phyloP scores from a whole-genome alignment of 768 basidiomycete genomes.

The Boletellus emodensis region DNA sequence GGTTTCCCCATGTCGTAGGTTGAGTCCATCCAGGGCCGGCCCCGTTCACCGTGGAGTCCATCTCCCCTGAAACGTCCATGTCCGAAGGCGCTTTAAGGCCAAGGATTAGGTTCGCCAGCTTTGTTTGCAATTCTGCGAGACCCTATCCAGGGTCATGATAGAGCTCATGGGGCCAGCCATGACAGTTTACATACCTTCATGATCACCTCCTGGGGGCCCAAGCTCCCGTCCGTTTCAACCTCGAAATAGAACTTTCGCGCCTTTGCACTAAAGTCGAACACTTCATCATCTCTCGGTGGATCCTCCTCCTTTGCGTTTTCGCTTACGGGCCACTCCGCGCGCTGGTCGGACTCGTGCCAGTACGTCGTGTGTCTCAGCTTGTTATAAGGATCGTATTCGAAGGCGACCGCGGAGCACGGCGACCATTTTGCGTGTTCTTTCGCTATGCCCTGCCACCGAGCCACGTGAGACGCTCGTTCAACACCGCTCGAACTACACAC shows the following conservation, averaged over 20 bases:
- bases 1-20: conserved; percentile 25
- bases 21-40: conserved; percentile 19
- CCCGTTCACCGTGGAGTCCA: conserved; percentile 31
- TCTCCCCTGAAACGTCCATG: conserved; percentile 44
- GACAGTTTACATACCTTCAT: conserved; percentile 56
- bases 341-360: conserved; percentile 85
- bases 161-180: background rate
- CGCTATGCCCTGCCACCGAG: conserved; percentile 73
- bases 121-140: conserved; percentile 72
- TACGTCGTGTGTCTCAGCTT: conserved; percentile 92
- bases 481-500: conserved; percentile 37
- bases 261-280: conserved; percentile 85
- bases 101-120: conserved; percentile 74
- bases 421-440: conserved; percentile 99
- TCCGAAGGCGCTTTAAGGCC: conserved; percentile 66
- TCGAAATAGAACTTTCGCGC: conserved; percentile 91
- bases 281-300: conserved; percentile 69
- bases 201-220: conserved; percentile 85
- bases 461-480: background rate
- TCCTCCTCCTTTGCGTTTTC: conserved; percentile 85
- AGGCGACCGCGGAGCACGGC: conserved; percentile 89
- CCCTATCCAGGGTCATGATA: conserved; percentile 44
- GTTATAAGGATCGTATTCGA: conserved; percentile 98
- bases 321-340: conserved; percentile 87
- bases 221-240: conserved; percentile 90